Base-by-base conservation (phyloP, 2,329 filamentous ascomycete genomes). In the Corniculantispora saksenae region DNA sequence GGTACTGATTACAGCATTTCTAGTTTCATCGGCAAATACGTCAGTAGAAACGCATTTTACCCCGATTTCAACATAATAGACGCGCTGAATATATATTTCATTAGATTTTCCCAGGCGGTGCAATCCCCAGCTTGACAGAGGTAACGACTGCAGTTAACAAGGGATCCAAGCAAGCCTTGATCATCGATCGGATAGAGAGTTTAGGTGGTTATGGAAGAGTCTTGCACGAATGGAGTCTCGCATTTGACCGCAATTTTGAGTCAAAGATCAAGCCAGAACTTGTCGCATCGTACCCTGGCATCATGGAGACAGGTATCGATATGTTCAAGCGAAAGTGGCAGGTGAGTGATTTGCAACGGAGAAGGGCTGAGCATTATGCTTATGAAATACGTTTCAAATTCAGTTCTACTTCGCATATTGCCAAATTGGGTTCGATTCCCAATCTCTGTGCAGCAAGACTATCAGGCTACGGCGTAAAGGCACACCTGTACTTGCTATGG, bases 71-170 rank as follows among this genome's bases (percentile, higher is more conserved):
- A n/a, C n/a, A n/a, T n/a, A n/a, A n/a, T n/a, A n/a, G n/a, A n/a
- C n/a, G n/a, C n/a, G n/a, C n/a, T n/a, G n/a, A n/a, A n/a, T n/a
- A n/a, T n/a, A n/a, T 93, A 72, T 85, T 89, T 65, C 87, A 88
- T 67, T 91, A 93, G 76, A 92, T 93, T 63, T 93, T 93, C 76
- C 91, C 90, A 0, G 90, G 90, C n/a, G 91, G 90, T 1, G 89
- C 92, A 71, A 78, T 93, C 8, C 86, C 86, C 0, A 84, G 83
- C 3, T 81, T 82, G 38, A 84, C 81, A 17, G 83, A 88, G 68
- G 77, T 89, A 21, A 75, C 89, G 27, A 78, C 81, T 58, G 83
- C 88, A 40, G 89, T 93, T 68, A 84, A 82, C 48, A 80, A 80
- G 29, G 87, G 87, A 40, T 89, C 88, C 0, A 76, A 81, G 12